Base-by-base conservation (phyloP, 108 stramenopile species). In the Skeletonema potamos region DNA sequence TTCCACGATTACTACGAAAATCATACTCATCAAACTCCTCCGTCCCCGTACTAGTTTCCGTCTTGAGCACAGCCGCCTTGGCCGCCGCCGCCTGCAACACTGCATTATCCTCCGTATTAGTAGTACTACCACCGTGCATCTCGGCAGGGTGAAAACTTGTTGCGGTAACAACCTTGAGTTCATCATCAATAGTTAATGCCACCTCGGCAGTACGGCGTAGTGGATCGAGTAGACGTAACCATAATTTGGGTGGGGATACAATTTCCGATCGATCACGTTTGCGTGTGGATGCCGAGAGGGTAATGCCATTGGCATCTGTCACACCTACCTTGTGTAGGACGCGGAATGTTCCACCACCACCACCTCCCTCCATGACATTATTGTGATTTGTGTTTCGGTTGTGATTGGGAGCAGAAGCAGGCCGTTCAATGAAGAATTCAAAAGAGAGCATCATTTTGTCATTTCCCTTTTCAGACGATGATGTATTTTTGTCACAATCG, bases 1-100 rank as follows among this genome's bases (percentile, higher is more conserved):
- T 48, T 11, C 54, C 57, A 30, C 86, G 79, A 73, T 86, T 77
- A 68, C 75, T 79, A 17, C 79, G 75, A 72, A 78, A 94, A 54
- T 86, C 68, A 66, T 86, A 86, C 24, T 92, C 93, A 33, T 87
- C 78, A 36, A 94, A 79, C 13, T 94, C 91, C 41, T 92, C 89
- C 22, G 70, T 81, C 6, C 81, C 70, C 18, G 84, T 82, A 54
- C 85, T 87, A 15, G 93, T 92, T 72, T 94, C 93, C 1, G 90
- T 94, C 41, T 89, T 92, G 18, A 94, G 70, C 5, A 85, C 57
- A 6, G 74, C 64, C 46, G 60, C 62, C 62, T 63, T 68, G n/a
- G 73, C 67, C 10, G 57, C 66, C 3, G 65, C 81, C 7, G 79
- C 71, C 24, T 64, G 63, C 51, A 86, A 54, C 3, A 86, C 41